Evolutionary conservation across 257 asterid species (phyloP), one percentile per base, ranked within the genome.

Genomic region (Thymus mandschuricus): DNA sequence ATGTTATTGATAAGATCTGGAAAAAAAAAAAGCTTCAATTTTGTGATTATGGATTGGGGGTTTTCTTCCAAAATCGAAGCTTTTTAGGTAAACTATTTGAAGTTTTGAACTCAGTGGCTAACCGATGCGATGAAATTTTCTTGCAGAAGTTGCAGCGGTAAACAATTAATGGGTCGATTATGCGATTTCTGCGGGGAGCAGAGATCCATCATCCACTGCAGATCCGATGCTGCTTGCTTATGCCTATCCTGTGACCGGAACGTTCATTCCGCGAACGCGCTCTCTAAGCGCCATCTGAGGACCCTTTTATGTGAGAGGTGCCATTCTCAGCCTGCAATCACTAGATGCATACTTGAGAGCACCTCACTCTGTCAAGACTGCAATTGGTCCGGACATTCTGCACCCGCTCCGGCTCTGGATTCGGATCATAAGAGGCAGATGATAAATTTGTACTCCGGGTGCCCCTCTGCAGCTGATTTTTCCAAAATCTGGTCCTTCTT

Each of bases 181-280:
- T 88, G 95, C 76, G 95, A 84, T 79, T 88, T 83, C 80, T 88
- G 91, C 72, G 70, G 81, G 64, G 86, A 82, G 81, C 95, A 83
- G 76, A 80, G 81, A 73, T 84, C 86, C 9, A 77, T 85, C 64
- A 80, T 88, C 68, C 83, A 86, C 51, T 88, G 91, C 74, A 82
- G 78, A 56, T 83, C 95, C 1, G 95, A 86, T 59, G 83, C 82
- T 38, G 90, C 92, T 64, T 78, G 55, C 81, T 76, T 89, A 34
- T 89, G 94, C 68, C 82, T 89, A 64, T 79, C 92, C 6, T 89
- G 96, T 66, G 96, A 89, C 70, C 83, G 88, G 29, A 80, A 68
- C n/a, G 81, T 89, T 70, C 96, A 89, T 75, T 83, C 94, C 3
- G 96, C 96, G 3, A 89, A 87, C 33, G 84, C 84, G 4, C 87